Conservation (phyloP, 106 monocot genomes). For the Chionographis japonica region DNA sequence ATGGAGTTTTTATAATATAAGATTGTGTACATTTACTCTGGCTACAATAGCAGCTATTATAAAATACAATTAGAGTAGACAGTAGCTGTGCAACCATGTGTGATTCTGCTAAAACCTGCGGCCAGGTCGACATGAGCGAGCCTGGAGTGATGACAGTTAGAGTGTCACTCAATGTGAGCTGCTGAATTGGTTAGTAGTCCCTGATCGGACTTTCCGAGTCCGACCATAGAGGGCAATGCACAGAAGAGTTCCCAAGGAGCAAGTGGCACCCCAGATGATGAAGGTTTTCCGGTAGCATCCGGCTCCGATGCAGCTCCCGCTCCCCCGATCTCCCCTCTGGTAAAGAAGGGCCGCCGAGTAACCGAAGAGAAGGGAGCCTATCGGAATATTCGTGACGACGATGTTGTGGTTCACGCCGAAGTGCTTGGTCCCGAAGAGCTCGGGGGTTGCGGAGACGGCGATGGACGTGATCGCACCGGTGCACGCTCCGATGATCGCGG, state of each 20-base stretch:
- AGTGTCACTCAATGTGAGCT: too few species aligned
- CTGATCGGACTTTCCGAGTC: conserved; percentile 11
- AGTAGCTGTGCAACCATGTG: too few species aligned
- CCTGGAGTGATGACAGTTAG: too few species aligned
- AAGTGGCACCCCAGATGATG: conserved; percentile 52
- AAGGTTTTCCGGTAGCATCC: conserved; percentile 50
- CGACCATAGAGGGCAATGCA: conserved; percentile 30
- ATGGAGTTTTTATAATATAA: too few species aligned
- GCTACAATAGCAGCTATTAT: too few species aligned
- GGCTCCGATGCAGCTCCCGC: conserved; percentile 28
- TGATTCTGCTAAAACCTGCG: too few species aligned
- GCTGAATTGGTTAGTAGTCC: not conserved
- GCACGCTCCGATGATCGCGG: conserved; percentile 55
- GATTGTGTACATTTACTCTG: too few species aligned
- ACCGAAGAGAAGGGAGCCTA: conserved; percentile 77
- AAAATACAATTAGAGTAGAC: too few species aligned
- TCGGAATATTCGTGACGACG: conserved; percentile 71
- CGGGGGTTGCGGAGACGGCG: conserved; percentile 49
- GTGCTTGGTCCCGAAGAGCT: conserved; percentile 66
- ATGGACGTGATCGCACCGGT: conserved; percentile 60
- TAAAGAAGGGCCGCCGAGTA: conserved; percentile 58
- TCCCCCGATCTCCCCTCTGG: conserved; percentile 22
- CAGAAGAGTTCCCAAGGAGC: conserved; percentile 42
- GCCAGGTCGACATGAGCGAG: too few species aligned
- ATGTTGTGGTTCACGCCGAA: conserved; percentile 77